Base-by-base conservation (phyloP, 352 stramenopile species). In the Globisporangium splendens region DNA sequence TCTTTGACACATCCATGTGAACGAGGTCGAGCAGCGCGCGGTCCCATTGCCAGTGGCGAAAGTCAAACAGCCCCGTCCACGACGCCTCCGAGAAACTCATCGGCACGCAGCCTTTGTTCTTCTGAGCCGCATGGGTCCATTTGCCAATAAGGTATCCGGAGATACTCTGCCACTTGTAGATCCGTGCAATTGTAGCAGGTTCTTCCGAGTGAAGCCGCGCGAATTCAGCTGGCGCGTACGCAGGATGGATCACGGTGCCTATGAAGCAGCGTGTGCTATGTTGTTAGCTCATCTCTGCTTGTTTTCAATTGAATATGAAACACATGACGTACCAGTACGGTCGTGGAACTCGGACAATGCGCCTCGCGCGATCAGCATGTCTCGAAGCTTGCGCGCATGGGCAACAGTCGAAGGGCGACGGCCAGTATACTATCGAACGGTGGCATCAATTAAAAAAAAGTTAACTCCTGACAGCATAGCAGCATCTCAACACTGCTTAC, bases 71-170 rank as follows among this genome's bases (percentile, higher is more conserved):
- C 8, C 95, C 95, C 33, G 92, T 97, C 95, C 95, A 98, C 46
- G 88, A 97, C 3, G 94, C 95, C 72, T 98, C 95, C 0, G 86
- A 97, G 65, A 91, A 97, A 35, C 91, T 97, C 50, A 98, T 94
- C 21, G 90, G 86, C 38, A 95, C 35, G 35, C 65, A 70, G 21
- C 61, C 42, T 48, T 67, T 52, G 51, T 60, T 53, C 42, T 61
- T 61, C 39, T 56, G 53, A 28, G 39, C 62, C 6, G 68, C 58
- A 22, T 49, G 78, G 5, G 74, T 90, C 95, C 95, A 98, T 56
- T 92, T 86, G 58, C 77, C 66, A 18, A 98, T 68, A 20, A 96
- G 73, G 20, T 96, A 86, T 38, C 84, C 87, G 7, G 93, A 92
- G 21, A 98, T 82, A 33, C 80, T 97, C 71, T 96, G 83, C 90